Conservation (phyloP, 2,329 filamentous ascomycete species). For the Ascochyta viciae-villosae region DNA sequence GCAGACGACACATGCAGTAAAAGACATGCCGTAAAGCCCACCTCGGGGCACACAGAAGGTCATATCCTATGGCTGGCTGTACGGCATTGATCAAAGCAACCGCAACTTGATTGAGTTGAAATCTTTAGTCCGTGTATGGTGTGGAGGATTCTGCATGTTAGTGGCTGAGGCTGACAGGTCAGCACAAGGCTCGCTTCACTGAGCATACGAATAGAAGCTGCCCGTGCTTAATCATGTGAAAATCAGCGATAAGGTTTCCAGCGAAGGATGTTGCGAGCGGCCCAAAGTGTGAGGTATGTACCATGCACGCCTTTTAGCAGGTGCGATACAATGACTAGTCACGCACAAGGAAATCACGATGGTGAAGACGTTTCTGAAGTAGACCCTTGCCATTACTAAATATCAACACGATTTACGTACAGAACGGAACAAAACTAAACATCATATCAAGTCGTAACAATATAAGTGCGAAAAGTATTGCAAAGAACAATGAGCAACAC, state of each 20-base stretch:
- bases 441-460: conserved; percentile 10
- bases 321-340: neutral
- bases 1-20: neutral
- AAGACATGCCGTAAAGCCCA: neutral
- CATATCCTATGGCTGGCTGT: neutral
- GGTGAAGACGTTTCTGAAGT: conserved; percentile 8
- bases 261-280: neutral
- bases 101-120: neutral
- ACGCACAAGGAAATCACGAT: neutral
- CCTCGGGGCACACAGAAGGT: neutral
- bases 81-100: conserved; percentile 2
- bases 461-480: conserved; percentile 3
- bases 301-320: too few relatives aligned
- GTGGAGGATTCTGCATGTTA: neutral
- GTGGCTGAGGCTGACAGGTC: neutral
- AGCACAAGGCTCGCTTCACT: neutral
- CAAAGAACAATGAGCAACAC: conserved; percentile 4
- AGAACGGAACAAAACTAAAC: conserved; percentile 10
- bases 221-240: neutral
- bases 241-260: neutral
- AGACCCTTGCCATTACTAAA: conserved; percentile 24
- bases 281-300: neutral
- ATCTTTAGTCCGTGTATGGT: neutral
- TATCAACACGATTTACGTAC: conserved; percentile 2
- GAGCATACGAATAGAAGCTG: neutral